Conservation (phyloP, 192 early-diverging fungal species). For the Coemansia sp. region DNA sequence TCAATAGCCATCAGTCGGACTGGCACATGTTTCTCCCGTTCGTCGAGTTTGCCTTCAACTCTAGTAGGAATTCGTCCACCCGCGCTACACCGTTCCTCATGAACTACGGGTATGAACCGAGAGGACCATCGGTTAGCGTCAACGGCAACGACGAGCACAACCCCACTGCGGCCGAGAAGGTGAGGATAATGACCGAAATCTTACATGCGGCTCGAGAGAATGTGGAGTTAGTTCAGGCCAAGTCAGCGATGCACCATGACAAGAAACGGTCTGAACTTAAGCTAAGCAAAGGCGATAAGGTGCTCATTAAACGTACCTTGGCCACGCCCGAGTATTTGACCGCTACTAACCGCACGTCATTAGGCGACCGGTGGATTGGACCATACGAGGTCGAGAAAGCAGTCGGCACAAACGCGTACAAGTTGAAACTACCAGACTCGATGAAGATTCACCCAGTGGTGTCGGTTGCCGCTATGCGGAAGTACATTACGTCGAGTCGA, state of each 20-base stretch:
- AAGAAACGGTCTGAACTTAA: not conserved
- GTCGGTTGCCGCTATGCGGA: not conserved
- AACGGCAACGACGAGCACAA: not conserved
- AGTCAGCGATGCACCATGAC: not conserved
- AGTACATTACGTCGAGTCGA: not conserved
- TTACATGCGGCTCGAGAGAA: not conserved
- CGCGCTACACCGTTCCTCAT: not conserved
- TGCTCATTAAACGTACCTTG: not conserved
- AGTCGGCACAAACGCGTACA: not conserved
- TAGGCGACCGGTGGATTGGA: not conserved
- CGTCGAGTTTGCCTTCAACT: constrained; percentile 13
- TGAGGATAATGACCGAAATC: not conserved
- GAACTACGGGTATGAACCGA: constrained; percentile 7
- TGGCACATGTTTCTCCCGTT: constrained; percentile 7
- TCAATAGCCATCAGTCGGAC: constrained; percentile 1
- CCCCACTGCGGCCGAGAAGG: not conserved
- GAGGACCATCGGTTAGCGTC: not conserved
- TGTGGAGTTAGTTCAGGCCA: not conserved
- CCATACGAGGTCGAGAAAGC: constrained; percentile 3
- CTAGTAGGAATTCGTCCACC: constrained; percentile 1
- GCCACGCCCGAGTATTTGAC: not conserved
- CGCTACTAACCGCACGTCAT: not conserved
- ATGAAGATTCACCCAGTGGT: constrained; percentile 10
- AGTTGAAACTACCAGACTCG: not conserved
- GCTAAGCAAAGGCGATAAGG: not conserved